phyloP scores from a whole-genome alignment of 1,139 yeast genomes.

The Keqinozyma sinolaborantium region DNA sequence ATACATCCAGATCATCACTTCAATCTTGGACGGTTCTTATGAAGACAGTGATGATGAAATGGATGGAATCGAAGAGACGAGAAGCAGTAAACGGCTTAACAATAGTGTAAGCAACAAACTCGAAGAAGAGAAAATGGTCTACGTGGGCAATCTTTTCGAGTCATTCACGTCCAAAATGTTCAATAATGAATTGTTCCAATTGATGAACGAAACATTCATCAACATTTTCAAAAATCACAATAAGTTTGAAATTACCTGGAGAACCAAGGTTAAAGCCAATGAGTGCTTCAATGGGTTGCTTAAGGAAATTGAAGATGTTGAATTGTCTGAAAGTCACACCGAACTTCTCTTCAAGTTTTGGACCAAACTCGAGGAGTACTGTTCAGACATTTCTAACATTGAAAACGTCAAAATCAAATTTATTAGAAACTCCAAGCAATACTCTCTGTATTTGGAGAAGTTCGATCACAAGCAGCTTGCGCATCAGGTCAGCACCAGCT shows the following conservation, averaged over 20 bases:
- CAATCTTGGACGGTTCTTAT: slow-evolving; percentile 31
- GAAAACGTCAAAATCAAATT: slow-evolving; percentile 62
- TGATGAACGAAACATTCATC: slow-evolving; percentile 19
- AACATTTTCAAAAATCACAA: slow-evolving; percentile 17
- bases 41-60: slow-evolving; percentile 23
- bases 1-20: slow-evolving; percentile 35
- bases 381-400: slow-evolving; percentile 45
- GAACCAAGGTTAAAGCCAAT: slow-evolving; percentile 45
- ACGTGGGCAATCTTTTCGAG: slow-evolving; percentile 29
- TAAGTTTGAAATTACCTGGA: slow-evolving; percentile 51
- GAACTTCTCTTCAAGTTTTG: slow-evolving; percentile 19
- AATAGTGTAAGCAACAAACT: slow-evolving; percentile 14
- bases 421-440: slow-evolving; percentile 25
- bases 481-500: slow-evolving; percentile 12
- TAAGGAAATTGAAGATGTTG: slow-evolving; percentile 8
- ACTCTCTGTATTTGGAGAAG: slow-evolving; percentile 14
- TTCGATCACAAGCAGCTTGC: slow-evolving; percentile 12
- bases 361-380: slow-evolving; percentile 20
- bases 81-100: slow-evolving; percentile 8
- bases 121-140: slow-evolving; percentile 35
- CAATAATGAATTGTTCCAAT: slow-evolving; percentile 18
- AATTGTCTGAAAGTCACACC: slow-evolving; percentile 7
- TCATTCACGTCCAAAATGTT: slow-evolving; percentile 18
- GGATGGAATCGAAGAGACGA: slow-evolving; percentile 25
- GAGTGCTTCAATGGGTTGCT: slow-evolving; percentile 27